These are phyloP conservation scores for Rhododendron vialii DNA, from an alignment of 148 eudicot genomes.

Conservation along the genomic window DNA sequence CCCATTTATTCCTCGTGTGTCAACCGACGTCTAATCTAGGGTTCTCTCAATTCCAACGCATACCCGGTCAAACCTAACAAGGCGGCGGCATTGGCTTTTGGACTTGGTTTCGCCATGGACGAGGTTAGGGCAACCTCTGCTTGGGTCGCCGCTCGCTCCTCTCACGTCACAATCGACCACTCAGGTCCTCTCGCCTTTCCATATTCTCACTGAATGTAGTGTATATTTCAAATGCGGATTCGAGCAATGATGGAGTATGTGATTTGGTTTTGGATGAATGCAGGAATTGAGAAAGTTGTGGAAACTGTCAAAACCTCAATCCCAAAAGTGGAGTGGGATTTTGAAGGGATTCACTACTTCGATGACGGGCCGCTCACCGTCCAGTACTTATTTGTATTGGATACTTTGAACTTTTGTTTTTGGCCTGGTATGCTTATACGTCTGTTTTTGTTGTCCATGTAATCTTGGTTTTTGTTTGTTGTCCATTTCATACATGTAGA, in stretches of 20 bases:
- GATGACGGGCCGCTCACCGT: constrained; percentile 64
- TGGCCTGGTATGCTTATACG: constrained; percentile 31
- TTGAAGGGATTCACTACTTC: constrained; percentile 80
- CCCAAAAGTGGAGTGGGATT: constrained; percentile 83
- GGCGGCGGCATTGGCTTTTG: background rate
- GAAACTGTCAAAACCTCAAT: constrained; percentile 49
- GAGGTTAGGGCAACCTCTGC: constrained; percentile 44
- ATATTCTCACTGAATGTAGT: background rate
- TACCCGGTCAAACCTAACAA: background rate
- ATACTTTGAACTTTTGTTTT: constrained; percentile 70
- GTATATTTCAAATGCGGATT: background rate
- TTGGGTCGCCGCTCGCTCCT: constrained; percentile 51
- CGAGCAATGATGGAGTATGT: background rate
- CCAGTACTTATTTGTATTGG: constrained; percentile 70
- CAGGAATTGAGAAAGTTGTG: constrained; percentile 74
- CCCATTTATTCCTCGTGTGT: background rate
- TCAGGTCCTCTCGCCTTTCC: constrained; percentile 20
- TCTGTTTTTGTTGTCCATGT: constrained; percentile 12
- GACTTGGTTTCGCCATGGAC: constrained; percentile 28
- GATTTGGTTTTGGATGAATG: constrained; percentile 1
- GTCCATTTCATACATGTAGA: constrained; percentile 6
- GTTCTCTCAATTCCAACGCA: background rate
- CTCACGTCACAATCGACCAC: constrained; percentile 42
- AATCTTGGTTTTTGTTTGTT: background rate
- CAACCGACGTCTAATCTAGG: background rate